A percentile compares a stretch with the other conserved stretches of the same genome.
phyloP scores from a whole-genome alignment of 2,329 filamentous ascomycete genomes.

The Capronia americana region DNA sequence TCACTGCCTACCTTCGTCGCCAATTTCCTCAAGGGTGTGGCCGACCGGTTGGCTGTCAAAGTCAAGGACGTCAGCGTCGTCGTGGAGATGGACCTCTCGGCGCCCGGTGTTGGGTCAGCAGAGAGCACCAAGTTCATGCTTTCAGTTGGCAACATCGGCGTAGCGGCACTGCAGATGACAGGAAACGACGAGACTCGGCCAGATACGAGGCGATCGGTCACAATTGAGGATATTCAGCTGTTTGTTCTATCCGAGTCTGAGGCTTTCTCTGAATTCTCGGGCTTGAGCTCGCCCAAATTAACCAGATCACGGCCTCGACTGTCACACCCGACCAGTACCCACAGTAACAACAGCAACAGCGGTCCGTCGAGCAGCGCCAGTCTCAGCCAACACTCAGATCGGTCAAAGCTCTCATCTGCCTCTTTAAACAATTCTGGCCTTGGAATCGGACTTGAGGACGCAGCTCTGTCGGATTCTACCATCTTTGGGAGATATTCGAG shows the following conservation, averaged over 20 bases:
- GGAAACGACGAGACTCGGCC: background rate
- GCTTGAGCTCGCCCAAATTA: slow-evolving; percentile 35
- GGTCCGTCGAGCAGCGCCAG: slow-evolving; percentile 27
- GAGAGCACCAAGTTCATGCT: slow-evolving; percentile 37
- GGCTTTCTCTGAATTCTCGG: slow-evolving; percentile 35
- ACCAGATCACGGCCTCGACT: slow-evolving; percentile 29
- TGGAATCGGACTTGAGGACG: slow-evolving; percentile 27
- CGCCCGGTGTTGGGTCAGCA: slow-evolving; percentile 9
- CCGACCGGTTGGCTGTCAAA: slow-evolving; percentile 62
- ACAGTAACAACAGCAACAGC: slow-evolving; percentile 22
- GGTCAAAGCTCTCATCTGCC: slow-evolving; percentile 22
- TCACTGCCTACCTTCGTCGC: slow-evolving; percentile 66
- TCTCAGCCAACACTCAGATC: slow-evolving; percentile 28
- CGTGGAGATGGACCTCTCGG: slow-evolving; percentile 30
- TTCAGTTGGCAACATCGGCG: slow-evolving; percentile 25
- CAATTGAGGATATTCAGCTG: slow-evolving; percentile 33
- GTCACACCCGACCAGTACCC: slow-evolving; percentile 20
- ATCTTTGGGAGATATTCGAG: slow-evolving; percentile 20
- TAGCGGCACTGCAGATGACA: slow-evolving; percentile 25
- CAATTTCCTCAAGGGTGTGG: slow-evolving; percentile 64
- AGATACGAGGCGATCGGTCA: slow-evolving; percentile 30
- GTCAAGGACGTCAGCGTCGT: slow-evolving; percentile 55
- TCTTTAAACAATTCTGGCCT: slow-evolving; percentile 28
- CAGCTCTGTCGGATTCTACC: slow-evolving; percentile 26
- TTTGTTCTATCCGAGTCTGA: slow-evolving; percentile 36